Conservation (phyloP, 305 asterid species). For the Stenogyne calaminthoides region DNA sequence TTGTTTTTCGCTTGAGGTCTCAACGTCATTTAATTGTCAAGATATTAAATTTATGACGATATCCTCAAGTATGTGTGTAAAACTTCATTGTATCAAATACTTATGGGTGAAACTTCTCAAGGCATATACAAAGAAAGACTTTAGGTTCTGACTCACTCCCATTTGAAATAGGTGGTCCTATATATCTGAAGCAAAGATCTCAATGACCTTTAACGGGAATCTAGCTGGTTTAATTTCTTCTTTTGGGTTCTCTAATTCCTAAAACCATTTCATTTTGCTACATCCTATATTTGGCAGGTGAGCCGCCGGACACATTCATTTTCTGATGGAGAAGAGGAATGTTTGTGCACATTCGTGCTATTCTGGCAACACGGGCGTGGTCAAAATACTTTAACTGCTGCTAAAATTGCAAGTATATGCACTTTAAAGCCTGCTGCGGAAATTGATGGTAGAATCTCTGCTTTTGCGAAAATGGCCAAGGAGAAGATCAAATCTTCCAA, state of each 20-base stretch:
- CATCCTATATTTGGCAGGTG: constrained; percentile 39
- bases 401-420: constrained; percentile 45
- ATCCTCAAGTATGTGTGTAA: not conserved
- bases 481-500: constrained; percentile 32
- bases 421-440: constrained; percentile 16
- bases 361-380: constrained; percentile 60
- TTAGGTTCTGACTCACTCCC: constrained; percentile 1
- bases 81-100: not conserved
- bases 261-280: constrained; percentile 20
- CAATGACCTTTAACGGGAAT: not conserved
- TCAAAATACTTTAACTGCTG: constrained; percentile 33
- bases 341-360: constrained; percentile 51
- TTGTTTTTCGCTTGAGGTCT: not conserved
- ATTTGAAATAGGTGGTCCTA: not conserved
- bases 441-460: constrained; percentile 42
- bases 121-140: not conserved
- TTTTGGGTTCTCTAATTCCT: not conserved
- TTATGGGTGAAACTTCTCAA: not conserved
- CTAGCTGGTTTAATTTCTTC: constrained; percentile 11
- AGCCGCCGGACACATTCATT: constrained; percentile 40
- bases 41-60: not conserved
- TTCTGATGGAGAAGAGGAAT: constrained; percentile 51
- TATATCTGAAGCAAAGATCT: not conserved
- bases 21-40: not conserved
- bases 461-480: constrained; percentile 41